These are phyloP conservation scores for Boechera stricta DNA, from an alignment of 345 rosid species.

Conservation along the genomic window DNA sequence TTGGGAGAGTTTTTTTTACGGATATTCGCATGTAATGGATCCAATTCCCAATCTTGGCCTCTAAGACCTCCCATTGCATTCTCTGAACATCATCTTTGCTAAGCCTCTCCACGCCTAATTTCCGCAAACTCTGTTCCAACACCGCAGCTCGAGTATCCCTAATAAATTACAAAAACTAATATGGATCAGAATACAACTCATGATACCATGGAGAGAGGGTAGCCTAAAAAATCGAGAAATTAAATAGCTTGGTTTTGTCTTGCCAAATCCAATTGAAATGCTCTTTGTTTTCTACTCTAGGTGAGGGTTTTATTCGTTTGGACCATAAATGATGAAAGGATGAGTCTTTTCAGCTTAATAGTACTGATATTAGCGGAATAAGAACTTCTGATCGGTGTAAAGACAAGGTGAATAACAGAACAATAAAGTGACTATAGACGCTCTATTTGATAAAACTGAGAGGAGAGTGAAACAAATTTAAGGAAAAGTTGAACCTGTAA, in stretches of 20 bases:
- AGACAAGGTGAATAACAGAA: no score
- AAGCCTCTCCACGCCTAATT: constrained; percentile 93
- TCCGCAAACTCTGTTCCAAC: constrained; percentile 86
- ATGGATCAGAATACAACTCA: neutral
- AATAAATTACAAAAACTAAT: neutral
- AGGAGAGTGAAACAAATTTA: neutral
- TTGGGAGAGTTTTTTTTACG: constrained; percentile 49
- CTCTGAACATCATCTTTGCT: constrained; percentile 96
- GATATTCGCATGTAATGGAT: constrained; percentile 95
- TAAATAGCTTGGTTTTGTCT: no score
- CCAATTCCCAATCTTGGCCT: constrained; percentile 98
- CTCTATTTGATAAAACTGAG: neutral
- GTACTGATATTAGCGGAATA: no score
- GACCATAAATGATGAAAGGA: no score
- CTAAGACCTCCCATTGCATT: constrained; percentile 99
- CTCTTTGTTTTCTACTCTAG: no score
- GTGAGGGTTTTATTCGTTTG: no score
- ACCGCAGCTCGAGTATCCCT: constrained; percentile 90
- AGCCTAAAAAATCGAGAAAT: neutral
- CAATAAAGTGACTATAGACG: no score
- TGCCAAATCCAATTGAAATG: no score
- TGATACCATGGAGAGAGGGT: neutral
- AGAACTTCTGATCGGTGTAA: no score
- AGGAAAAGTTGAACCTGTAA: constrained; percentile 61
- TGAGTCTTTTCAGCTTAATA: no score